These are phyloP conservation scores for Talaromyces pinophilus DNA, from an alignment of 2,329 filamentous ascomycete genomes.

Conservation along the genomic window DNA sequence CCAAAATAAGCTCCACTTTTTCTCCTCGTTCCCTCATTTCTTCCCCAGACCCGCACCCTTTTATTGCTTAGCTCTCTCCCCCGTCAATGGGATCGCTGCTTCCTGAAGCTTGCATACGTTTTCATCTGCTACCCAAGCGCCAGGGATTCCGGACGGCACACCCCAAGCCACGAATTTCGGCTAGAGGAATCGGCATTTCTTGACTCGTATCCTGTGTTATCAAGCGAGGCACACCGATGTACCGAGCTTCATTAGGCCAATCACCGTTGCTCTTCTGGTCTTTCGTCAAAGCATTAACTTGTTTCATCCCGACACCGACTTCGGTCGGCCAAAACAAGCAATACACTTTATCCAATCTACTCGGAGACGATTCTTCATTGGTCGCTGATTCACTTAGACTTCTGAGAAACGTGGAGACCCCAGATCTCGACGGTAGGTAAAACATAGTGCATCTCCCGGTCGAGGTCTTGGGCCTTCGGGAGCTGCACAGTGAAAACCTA, in stretches of 20 bases:
- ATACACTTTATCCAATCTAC: background rate
- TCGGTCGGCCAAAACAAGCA: background rate
- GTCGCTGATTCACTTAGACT: background rate
- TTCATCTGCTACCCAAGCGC: background rate
- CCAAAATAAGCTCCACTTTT: slow-evolving; percentile 6
- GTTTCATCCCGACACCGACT: background rate
- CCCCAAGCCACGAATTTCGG: background rate
- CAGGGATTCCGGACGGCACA: background rate
- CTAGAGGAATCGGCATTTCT: slow-evolving; percentile 9
- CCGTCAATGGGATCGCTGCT: background rate
- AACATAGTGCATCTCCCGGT: background rate
- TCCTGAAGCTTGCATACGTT: background rate
- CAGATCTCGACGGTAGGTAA: background rate
- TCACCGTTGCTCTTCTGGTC: background rate
- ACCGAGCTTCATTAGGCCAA: background rate
- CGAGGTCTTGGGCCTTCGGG: background rate
- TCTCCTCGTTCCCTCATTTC: slow-evolving; percentile 8
- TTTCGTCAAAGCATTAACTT: background rate
- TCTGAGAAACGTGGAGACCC: background rate
- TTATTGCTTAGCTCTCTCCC: background rate
- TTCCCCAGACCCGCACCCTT: background rate
- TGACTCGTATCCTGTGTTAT: background rate
- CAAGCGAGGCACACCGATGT: slow-evolving; percentile 2
- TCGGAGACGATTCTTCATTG: background rate
- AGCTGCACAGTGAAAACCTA: background rate